Conservation (phyloP, 164 flowering plant genomes). For the Tetracentron sinense region DNA sequence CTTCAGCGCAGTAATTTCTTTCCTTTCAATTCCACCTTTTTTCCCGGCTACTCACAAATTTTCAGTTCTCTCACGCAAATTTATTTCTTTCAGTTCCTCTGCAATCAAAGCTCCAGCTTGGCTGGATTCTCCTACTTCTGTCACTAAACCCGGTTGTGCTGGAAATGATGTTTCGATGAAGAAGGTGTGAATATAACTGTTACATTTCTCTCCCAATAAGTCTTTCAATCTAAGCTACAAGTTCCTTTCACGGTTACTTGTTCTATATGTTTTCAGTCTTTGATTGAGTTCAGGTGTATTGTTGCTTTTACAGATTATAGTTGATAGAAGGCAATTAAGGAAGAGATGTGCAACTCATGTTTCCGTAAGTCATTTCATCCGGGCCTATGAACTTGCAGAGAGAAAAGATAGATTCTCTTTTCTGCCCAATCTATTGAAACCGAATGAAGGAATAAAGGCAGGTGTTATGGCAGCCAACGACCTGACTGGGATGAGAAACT, state of each 20-base stretch:
- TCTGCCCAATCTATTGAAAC: constrained; percentile 16
- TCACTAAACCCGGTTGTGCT: constrained; percentile 15
- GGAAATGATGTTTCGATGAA: constrained; percentile 18
- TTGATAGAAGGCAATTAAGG: constrained; percentile 26
- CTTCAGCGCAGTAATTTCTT: constrained; percentile 28
- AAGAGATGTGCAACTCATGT: constrained; percentile 62
- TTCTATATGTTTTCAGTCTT: no score
- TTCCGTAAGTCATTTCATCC: constrained; percentile 49
- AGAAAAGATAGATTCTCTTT: constrained; percentile 13
- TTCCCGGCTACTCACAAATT: no score
- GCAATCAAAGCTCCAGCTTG: constrained; percentile 32
- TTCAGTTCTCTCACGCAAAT: no score
- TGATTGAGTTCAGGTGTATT: no score
- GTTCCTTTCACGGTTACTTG: background rate
- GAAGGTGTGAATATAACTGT: constrained; percentile 40
- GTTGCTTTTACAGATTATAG: no score
- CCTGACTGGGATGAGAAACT: constrained; percentile 8
- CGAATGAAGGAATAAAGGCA: constrained; percentile 25
- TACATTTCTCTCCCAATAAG: background rate
- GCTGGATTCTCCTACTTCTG: constrained; percentile 29
- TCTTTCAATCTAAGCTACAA: background rate
- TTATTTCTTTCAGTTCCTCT: constrained; percentile 28
- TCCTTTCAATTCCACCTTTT: background rate
- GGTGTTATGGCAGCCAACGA: constrained; percentile 10
- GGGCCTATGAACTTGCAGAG: constrained; percentile 28